Evolutionary conservation across 2,329 filamentous ascomycete species (phyloP).

Genomic region (Immersiporthe knoxdaviesiana): DNA sequence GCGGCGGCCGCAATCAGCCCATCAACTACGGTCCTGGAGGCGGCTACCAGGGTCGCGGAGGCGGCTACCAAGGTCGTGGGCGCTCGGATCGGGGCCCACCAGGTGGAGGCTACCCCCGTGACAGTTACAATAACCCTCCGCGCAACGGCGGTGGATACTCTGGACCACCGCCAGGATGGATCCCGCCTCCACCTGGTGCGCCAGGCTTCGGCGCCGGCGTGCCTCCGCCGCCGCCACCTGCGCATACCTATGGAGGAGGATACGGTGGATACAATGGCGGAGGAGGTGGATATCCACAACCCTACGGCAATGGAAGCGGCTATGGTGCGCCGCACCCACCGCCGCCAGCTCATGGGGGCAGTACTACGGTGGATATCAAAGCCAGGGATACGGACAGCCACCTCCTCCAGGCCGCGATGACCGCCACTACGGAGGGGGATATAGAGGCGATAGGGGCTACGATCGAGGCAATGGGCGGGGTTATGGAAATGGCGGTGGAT

Average conservation of each 20-base stretch:
- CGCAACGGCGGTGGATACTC: slow-evolving; percentile 32
- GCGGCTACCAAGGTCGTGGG: slow-evolving; percentile 23
- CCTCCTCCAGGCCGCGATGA: slow-evolving; percentile 24
- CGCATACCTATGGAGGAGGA: slow-evolving; percentile 32
- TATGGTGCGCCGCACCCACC: slow-evolving; percentile 22
- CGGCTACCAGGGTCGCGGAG: slow-evolving; percentile 29
- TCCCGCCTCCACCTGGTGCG: slow-evolving; percentile 50
- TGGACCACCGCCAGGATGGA: slow-evolving; percentile 40
- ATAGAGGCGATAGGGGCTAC: slow-evolving; percentile 24
- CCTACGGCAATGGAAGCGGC: slow-evolving; percentile 24
- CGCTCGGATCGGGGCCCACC: slow-evolving; percentile 22
- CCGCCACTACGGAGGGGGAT: slow-evolving; percentile 22
- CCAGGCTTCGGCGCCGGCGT: slow-evolving; percentile 47
- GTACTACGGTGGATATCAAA: slow-evolving; percentile 24
- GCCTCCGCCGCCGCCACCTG: slow-evolving; percentile 51
- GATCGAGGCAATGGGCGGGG: slow-evolving; percentile 22
- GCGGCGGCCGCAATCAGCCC: slow-evolving; percentile 49
- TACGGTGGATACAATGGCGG: slow-evolving; percentile 22
- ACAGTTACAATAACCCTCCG: slow-evolving; percentile 31
- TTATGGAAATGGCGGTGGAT: slow-evolving; percentile 25
- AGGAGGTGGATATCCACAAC: slow-evolving; percentile 24
- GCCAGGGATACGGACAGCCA: slow-evolving; percentile 24
- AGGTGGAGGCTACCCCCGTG: slow-evolving; percentile 25
- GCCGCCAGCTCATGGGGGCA: slow-evolving; percentile 23
- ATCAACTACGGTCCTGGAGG: slow-evolving; percentile 55